A percentile compares a stretch with the other conserved stretches of the same genome.
These are phyloP conservation scores for Zhuliangozyma blackwelliae DNA, from an alignment of 1,139 yeast genomes.

Conservation along the genomic window DNA sequence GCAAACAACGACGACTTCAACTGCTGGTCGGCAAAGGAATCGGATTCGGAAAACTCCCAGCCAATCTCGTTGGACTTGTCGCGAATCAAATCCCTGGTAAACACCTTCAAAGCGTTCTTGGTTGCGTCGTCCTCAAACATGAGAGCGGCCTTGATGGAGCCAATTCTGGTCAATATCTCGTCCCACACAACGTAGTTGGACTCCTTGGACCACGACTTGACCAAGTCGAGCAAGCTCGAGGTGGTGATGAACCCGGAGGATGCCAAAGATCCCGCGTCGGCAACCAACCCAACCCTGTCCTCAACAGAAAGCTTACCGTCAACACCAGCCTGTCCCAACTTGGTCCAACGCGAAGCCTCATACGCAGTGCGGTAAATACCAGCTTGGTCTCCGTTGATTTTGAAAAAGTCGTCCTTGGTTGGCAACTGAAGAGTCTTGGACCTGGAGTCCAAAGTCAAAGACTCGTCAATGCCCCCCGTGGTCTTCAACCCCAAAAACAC, in stretches of 20 bases:
- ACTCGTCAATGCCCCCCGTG: conserved; percentile 59
- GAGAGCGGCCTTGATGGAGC: conserved; percentile 62
- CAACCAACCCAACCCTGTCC: conserved; percentile 82
- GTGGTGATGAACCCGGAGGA: conserved; percentile 71
- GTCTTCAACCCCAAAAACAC: conserved; percentile 78
- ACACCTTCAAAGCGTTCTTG: conserved; percentile 52
- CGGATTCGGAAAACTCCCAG: conserved; percentile 60
- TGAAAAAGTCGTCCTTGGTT: conserved; percentile 54
- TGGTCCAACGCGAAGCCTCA: conserved; percentile 67
- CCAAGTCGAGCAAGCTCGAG: conserved; percentile 57
- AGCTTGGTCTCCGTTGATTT: conserved; percentile 76
- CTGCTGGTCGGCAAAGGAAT: conserved; percentile 69
- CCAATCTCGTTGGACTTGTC: conserved; percentile 61
- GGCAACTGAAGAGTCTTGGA: conserved; percentile 44
- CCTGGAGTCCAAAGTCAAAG: conserved; percentile 55
- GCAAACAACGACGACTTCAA: conserved; percentile 71
- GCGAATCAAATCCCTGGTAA: conserved; percentile 57
- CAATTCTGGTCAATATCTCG: conserved; percentile 55
- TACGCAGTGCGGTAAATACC: conserved; percentile 83
- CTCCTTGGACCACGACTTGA: conserved; percentile 67
- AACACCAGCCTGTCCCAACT: conserved; percentile 67
- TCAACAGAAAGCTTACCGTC: conserved; percentile 68
- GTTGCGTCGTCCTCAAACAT: conserved; percentile 59
- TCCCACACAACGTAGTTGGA: conserved; percentile 75
- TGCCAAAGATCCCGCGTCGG: conserved; percentile 74